phyloP scores from a whole-genome alignment of 352 stramenopile genomes.

The Globisporangium iwayamae region DNA sequence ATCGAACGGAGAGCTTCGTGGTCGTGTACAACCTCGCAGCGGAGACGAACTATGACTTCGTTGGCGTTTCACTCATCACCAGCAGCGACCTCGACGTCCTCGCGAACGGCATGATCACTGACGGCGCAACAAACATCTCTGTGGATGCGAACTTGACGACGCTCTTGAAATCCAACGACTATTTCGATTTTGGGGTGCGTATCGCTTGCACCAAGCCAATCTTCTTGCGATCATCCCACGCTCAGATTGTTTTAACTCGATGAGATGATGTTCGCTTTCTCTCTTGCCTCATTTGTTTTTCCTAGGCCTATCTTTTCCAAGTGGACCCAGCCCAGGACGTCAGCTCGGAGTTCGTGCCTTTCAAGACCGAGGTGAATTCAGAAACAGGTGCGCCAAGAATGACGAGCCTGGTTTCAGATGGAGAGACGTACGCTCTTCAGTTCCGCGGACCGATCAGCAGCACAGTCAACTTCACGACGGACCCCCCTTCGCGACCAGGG shows the following conservation, averaged over 20 bases:
- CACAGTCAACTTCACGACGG: conserved; percentile 33
- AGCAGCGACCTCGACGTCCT: conserved; percentile 4
- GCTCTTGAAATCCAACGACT: conserved; percentile 2
- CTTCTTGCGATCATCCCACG: not conserved
- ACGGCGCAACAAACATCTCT: conserved; percentile 24
- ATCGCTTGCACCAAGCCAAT: not conserved
- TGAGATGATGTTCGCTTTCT: not conserved
- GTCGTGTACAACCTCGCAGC: conserved; percentile 31
- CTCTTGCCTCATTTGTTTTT: not conserved
- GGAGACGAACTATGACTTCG: conserved; percentile 50
- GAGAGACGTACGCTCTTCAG: conserved; percentile 14
- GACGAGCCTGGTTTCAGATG: conserved; percentile 11
- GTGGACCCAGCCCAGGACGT: conserved; percentile 19
- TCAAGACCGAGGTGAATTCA: conserved; percentile 3
- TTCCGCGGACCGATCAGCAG: conserved; percentile 26
- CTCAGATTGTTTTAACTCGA: not conserved
- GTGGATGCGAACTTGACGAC: conserved; percentile 13
- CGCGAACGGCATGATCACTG: conserved; percentile 21
- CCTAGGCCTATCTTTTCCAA: conserved; percentile 48
- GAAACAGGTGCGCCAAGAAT: conserved; percentile 7
- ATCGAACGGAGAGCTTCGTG: conserved; percentile 5
- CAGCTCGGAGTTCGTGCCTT: conserved; percentile 5
- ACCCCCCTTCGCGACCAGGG: conserved; percentile 26
- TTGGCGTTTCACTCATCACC: conserved; percentile 32
- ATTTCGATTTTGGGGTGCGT: conserved; percentile 56